phyloP scores from a whole-genome alignment of 352 stramenopile species.

The Globisporangium iwayamae region DNA sequence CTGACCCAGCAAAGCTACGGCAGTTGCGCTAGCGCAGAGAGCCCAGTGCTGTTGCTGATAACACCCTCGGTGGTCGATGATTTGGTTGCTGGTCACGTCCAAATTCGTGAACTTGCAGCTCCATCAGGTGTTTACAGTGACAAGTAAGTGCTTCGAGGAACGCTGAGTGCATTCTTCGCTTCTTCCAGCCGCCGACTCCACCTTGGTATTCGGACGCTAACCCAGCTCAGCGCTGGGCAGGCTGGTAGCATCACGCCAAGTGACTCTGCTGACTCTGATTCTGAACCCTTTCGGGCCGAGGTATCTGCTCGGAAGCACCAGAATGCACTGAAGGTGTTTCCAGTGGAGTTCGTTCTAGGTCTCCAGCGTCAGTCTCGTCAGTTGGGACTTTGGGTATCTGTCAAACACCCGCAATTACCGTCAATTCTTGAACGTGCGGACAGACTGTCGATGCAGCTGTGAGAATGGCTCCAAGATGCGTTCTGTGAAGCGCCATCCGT shows the following conservation, averaged over 20 bases:
- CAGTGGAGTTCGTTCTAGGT: neutral
- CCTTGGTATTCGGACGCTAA: neutral
- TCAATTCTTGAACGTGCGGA: neutral
- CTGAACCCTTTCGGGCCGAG: neutral
- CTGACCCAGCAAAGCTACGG: neutral
- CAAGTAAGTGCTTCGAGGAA: neutral
- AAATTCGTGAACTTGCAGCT: too few species aligned
- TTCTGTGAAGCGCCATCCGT: conserved; percentile 3
- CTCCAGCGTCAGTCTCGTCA: neutral
- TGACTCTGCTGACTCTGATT: neutral
- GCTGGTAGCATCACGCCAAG: neutral
- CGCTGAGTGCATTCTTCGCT: neutral
- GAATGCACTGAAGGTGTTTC: neutral
- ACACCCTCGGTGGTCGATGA: too few species aligned
- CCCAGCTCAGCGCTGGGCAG: neutral
- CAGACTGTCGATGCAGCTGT: conserved; percentile 3
- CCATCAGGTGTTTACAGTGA: neutral
- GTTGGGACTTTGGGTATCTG: neutral
- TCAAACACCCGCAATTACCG: neutral
- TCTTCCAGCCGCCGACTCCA: neutral
- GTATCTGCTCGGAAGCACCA: neutral
- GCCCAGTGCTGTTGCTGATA: neutral
- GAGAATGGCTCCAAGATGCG: conserved; percentile 2
- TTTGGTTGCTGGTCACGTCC: too few species aligned
- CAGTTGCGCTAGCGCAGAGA: neutral